Conservation (phyloP, 2,329 filamentous ascomycete species). For the Beauveria pseudobassiana region DNA sequence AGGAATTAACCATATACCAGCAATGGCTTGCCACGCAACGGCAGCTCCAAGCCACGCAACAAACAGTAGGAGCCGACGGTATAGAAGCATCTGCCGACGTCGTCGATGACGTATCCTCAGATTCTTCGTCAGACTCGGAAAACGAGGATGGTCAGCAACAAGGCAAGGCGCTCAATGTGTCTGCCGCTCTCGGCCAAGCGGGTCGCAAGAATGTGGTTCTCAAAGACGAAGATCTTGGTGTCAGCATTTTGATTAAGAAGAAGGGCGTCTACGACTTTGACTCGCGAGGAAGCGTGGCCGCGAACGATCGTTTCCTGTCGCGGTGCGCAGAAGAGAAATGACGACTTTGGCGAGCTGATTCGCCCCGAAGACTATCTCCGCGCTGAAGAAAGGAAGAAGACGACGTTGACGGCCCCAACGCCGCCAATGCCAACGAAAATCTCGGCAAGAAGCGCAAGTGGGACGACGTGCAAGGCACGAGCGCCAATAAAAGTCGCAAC, state of each 20-base stretch:
- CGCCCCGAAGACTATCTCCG: constrained; percentile 88
- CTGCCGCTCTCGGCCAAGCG: constrained; percentile 74
- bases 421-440: constrained; percentile 45
- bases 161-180: constrained; percentile 83
- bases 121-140: constrained; percentile 78
- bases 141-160: constrained; percentile 87
- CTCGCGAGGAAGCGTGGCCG: constrained; percentile 81
- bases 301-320: constrained; percentile 85
- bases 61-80: constrained; percentile 58
- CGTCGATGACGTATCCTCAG: constrained; percentile 77
- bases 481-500: constrained; percentile 54
- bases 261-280: constrained; percentile 93
- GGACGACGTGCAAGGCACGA: constrained; percentile 53
- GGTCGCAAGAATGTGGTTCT: constrained; percentile 79
- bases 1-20: constrained; percentile 76
- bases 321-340: constrained; percentile 68
- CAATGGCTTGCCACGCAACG: constrained; percentile 86
- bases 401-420: constrained; percentile 42
- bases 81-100: constrained; percentile 65
- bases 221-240: constrained; percentile 82
- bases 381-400: constrained; percentile 84
- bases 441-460: constrained; percentile 92
- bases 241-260: constrained; percentile 82
- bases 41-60: constrained; percentile 75
- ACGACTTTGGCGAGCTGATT: constrained; percentile 93